Evolutionary conservation across 75 land plant species (phyloP).

Genomic region (Cunninghamia lanceolata): DNA sequence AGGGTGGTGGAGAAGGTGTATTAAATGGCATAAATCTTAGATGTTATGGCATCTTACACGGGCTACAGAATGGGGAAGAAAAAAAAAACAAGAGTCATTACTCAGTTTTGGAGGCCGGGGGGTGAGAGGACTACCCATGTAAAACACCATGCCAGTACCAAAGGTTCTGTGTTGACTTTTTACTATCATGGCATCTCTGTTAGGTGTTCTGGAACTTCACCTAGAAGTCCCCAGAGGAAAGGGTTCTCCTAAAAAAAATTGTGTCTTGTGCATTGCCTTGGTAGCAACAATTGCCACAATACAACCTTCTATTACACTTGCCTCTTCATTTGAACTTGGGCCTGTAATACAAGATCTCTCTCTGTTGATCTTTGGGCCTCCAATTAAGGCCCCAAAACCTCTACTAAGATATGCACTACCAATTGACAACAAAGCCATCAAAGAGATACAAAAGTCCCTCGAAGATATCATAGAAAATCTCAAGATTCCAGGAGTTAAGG

Average conservation of each 20-base stretch:
- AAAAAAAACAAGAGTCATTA: no score
- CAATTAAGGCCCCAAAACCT: conserved; percentile 91
- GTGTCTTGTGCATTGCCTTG: conserved; percentile 64
- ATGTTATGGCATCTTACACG: no score
- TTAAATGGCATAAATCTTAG: no score
- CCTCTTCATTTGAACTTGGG: conserved; percentile 28
- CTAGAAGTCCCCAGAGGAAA: background rate
- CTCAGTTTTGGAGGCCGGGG: no score
- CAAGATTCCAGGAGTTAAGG: conserved; percentile 81
- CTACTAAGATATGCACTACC: conserved; percentile 93
- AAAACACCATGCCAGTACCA: no score
- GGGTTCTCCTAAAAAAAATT: conserved; percentile 42
- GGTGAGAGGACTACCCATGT: no score
- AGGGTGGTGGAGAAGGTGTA: no score
- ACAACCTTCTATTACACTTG: conserved; percentile 22
- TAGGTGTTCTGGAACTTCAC: conserved; percentile 6
- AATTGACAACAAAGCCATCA: conserved; percentile 83
- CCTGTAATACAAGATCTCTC: conserved; percentile 61
- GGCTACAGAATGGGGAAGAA: no score
- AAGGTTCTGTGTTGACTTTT: background rate
- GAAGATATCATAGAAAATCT: conserved; percentile 91
- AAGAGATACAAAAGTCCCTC: conserved; percentile 95
- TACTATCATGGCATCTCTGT: background rate
- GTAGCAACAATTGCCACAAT: conserved; percentile 54
- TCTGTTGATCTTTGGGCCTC: conserved; percentile 87